Evolutionary conservation across 1,139 yeast species (phyloP), one percentile per base, ranked within the genome.

Genomic region (Debaryomycetaceae sp.): DNA sequence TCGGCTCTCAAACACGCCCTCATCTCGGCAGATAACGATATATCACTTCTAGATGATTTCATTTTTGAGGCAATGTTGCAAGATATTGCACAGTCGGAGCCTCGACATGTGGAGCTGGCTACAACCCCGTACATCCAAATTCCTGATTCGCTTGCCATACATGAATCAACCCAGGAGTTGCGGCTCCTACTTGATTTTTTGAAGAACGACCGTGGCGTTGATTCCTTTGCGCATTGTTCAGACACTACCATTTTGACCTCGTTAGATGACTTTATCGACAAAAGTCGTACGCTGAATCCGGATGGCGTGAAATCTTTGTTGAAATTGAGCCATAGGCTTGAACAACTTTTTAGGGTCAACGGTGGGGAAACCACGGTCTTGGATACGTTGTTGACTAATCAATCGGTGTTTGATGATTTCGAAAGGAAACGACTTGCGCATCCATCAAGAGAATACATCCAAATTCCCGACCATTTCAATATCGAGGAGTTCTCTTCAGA

Each of bases 401-500:
- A 55, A 31, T 25, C 33, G 7, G 56, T 48, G 3, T 54, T 59
- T 31, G 48, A 47, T 5, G 34, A 40, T 10, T 43, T 56, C 26
- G 64, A 56, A 34, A 36, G 38, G 16, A 43, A 43, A 19, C 28
- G 12, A 23, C 18, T 3, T 5, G 17, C 12, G 19, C 24, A 15
- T 12, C 28, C 26, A 8, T 5, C 31, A n/a, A 27, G 18, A 9
- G 36, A 29, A n/a, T 64, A 64, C 34, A 50, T 35, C 16, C 71
- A 64, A 35, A 36, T 65, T 6, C 71, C 72, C 1, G 67, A 61
- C 26, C 56, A 54, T 32, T 57, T 64, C 40, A 34, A 37, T 10
- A 44, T 66, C 27, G 63, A 65, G 20, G 66, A 66, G 25, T 66
- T 48, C 35, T 34, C 45, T 13, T 40, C 42, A 13, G 71, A 65